Evolutionary conservation across 1,139 yeast species (phyloP).

Genomic region (Lipomyces yarrowii): DNA sequence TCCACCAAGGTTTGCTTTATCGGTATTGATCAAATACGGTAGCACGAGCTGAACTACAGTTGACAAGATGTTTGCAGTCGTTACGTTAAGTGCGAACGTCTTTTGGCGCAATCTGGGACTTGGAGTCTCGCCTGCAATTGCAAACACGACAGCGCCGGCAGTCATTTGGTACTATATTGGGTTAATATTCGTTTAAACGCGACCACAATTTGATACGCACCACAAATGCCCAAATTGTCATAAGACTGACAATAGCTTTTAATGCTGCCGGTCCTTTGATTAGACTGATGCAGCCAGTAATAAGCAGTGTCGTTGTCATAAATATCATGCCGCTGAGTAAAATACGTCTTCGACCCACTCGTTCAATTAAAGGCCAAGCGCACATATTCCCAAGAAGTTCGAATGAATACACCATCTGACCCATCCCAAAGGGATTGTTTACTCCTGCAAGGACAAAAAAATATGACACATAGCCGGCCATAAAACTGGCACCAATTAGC

Average conservation of each 20-base stretch:
- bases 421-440: not conserved
- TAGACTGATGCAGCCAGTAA: not conserved
- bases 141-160: not conserved
- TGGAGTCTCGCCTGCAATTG: not conserved
- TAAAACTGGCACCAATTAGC: not conserved
- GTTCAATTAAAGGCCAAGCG: not conserved
- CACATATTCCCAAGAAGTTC: not conserved
- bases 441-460: not conserved
- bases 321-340: not conserved
- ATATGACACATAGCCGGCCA: not conserved
- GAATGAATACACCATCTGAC: not conserved
- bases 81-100: not conserved
- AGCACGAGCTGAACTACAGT: not conserved
- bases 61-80: not conserved
- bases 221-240: not conserved
- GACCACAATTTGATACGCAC: not conserved
- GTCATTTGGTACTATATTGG: not conserved
- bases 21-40: not conserved
- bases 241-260: not conserved
- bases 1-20: not conserved
- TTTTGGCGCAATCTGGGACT: not conserved
- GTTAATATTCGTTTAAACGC: not conserved
- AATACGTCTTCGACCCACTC: not conserved
- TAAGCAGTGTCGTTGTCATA: not conserved
- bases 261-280: not conserved